Evolutionary conservation across 768 basidiomycete species (phyloP).

Genomic region (Mycena chlorophos): DNA sequence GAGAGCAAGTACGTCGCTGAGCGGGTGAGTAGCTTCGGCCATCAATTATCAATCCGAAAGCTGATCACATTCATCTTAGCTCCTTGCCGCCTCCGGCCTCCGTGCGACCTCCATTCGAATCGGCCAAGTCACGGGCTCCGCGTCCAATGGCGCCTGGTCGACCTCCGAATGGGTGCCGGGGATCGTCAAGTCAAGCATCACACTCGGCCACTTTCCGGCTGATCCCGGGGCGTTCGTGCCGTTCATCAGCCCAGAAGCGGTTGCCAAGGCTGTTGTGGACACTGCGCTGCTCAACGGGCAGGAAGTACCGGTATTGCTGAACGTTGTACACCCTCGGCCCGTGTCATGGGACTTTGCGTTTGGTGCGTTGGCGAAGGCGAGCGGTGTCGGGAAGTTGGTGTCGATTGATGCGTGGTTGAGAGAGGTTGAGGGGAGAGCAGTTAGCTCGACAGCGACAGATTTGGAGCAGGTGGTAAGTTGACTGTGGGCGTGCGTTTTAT

Average conservation of each 20-base stretch:
- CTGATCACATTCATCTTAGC: background rate
- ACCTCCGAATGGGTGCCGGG: background rate
- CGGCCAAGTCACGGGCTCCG: background rate
- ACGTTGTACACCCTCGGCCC: background rate
- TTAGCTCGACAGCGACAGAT: too few relatives aligned
- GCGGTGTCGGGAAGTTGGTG: too few relatives aligned
- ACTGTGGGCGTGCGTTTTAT: too few relatives aligned
- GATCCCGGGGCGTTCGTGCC: too few relatives aligned
- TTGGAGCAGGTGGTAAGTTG: too few relatives aligned
- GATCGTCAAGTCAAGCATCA: background rate
- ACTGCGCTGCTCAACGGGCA: background rate
- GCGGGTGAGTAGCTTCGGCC: too few relatives aligned
- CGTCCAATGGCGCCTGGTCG: background rate
- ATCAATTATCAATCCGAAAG: too few relatives aligned
- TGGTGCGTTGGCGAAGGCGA: background rate
- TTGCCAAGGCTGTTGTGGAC: background rate
- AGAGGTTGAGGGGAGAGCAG: too few relatives aligned
- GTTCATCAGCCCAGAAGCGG: too few relatives aligned
- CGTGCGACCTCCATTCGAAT: background rate
- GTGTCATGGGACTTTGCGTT: background rate
- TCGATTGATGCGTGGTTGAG: background rate
- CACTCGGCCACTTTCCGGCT: too few relatives aligned
- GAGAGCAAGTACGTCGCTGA: too few relatives aligned
- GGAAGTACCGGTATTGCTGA: background rate
- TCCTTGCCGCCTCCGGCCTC: background rate